phyloP scores from a whole-genome alignment of 2,329 filamentous ascomycete species.

The Furcasterigmium furcatum region DNA sequence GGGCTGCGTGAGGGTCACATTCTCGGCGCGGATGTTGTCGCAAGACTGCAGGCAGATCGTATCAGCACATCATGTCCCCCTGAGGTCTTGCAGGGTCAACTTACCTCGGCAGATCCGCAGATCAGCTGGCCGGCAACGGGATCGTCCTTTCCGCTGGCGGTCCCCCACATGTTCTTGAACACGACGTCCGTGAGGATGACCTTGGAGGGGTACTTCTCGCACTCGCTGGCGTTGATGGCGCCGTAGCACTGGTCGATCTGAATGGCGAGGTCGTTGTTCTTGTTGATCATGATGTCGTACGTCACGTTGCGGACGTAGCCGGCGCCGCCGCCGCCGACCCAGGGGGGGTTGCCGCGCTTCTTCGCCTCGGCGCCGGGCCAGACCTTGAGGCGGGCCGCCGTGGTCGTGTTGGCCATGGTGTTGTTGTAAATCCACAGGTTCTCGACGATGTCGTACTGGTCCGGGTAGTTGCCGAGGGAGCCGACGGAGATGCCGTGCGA shows the following conservation, averaged over 20 bases:
- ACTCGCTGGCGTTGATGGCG: background rate
- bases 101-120: slow-evolving; percentile 10
- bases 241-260: slow-evolving; percentile 10
- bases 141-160: slow-evolving; percentile 9
- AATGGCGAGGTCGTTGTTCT: slow-evolving; percentile 54
- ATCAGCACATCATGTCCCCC: no score
- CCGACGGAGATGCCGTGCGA: slow-evolving; percentile 74
- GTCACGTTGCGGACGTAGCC: slow-evolving; percentile 63
- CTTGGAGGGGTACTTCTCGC: slow-evolving; percentile 5
- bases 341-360: slow-evolving; percentile 47
- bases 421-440: slow-evolving; percentile 64
- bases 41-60: slow-evolving; percentile 6
- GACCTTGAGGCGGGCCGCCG: slow-evolving; percentile 71
- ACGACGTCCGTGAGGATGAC: slow-evolving; percentile 12
- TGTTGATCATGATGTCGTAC: slow-evolving; percentile 57
- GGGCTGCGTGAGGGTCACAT: slow-evolving; percentile 8
- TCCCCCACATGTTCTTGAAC: slow-evolving; percentile 12
- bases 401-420: slow-evolving; percentile 55
- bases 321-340: slow-evolving; percentile 59
- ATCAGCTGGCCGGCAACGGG: slow-evolving; percentile 10
- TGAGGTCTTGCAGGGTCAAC: background rate
- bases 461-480: slow-evolving; percentile 64
- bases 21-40: slow-evolving; percentile 10
- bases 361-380: slow-evolving; percentile 52
- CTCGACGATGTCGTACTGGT: slow-evolving; percentile 63